Base-by-base conservation (phyloP, 2,329 filamentous ascomycete species). In the Ramichloridium luteum region DNA sequence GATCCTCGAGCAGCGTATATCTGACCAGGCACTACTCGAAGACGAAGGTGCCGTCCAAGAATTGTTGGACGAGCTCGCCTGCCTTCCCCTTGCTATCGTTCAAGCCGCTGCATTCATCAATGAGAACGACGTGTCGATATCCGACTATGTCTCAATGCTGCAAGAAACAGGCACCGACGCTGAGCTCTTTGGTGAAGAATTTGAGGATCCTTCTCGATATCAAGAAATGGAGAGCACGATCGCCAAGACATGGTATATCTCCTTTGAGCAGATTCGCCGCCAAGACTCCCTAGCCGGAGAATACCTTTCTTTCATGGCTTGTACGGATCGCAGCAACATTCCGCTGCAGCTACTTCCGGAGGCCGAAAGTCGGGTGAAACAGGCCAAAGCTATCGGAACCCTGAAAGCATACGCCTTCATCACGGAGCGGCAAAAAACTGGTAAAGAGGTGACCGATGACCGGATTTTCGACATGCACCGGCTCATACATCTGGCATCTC, bases 61-160 rank as follows among this genome's bases (percentile, higher is more conserved):
- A 23, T 23, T 23, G n/a, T 23, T 41, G 5, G 18, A 20, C 14
- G 30, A 43, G 18, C 35, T 43, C n/a, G 30, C 28, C 9, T 43
- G 32, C 25, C 40, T 44, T 12, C 40, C 40, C n/a, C 30, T 44
- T 10, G 41, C 41, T 11, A 36, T 44, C 11, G 32, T 34, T n/a
- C 40, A 44, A 28, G 41, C 40, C 14, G 38, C 38, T 30, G 41
- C 41, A 23, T 44, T 35, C 32, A 37, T 44, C 23, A 41, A 40
- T 30, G 32, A 9, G 5, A 44, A 44, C 30, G 27, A 28, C 16
- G 31, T 15, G 11, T 35, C 36, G 13, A 35, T 41, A 14, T 28
- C 37, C 3, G 37, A 41, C 12, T 41, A 41, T 30, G 4, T 37
- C 12, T 8, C 20, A 23, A 8, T 23, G 20, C 20, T 23, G 20